Evolutionary conservation across 1,139 yeast genomes (phyloP), one percentile per base, ranked within the genome.

Genomic region (Saccharomyces hybrid): DNA sequence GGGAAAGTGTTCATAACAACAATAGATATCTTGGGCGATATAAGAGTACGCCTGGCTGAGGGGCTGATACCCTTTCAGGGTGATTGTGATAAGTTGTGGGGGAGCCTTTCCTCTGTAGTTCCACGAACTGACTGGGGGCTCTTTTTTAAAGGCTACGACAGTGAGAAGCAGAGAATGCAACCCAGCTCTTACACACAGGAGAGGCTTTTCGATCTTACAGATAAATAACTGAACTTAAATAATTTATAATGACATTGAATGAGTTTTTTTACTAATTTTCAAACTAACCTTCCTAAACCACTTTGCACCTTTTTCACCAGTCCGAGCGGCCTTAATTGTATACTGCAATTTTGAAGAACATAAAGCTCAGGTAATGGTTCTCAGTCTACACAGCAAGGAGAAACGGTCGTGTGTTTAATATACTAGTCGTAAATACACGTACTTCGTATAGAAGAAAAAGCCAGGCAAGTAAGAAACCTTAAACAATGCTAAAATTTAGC

Each of bases 71-170:
- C 44, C 19, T 38, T 38, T 8, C 44, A 19, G 26, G 44, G 44
- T 9, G 44, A 38, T 19, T 19, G 7, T 19, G 44, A 38, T 38
- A 19, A 9, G 44, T 38, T 38, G 44, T 38, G 44, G 44, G 24
- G 19, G 44, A 38, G 44, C 24, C 11, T 38, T 11, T 38, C 44
- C 19, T 11, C 24, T 11, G 44, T 38, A 5, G 26, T 38, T 38
- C 24, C 44, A 19, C 44, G 44, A 38, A 38, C 44, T 38, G 44
- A 38, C 44, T 38, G 44, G 44, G 44, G 44, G n/a, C 44, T 38
- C 19, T 38, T 38, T 38, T 38, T 38, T n/a, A 38, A 19, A 38
- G 44, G 44, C 24, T 38, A 38, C 8, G 44, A 38, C 44, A 16
- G 19, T 16, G 24, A 38, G n/a, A 38, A 19, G 44, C 44, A 19